phyloP scores from a whole-genome alignment of 2,329 filamentous ascomycete genomes.

The Canariomyces notabilis region DNA sequence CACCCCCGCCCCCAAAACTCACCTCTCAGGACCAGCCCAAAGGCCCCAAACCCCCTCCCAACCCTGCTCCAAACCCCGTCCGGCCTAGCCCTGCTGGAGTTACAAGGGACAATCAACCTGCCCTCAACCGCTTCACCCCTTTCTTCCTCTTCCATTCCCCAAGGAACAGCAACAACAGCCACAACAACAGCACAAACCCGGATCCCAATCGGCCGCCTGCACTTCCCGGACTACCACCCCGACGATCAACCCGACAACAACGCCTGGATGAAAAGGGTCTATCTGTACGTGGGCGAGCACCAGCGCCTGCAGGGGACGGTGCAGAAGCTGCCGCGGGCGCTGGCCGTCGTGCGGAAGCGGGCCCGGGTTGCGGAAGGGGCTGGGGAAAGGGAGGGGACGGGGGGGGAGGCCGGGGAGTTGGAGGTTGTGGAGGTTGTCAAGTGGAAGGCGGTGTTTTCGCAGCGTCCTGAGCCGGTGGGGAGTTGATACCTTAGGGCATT shows the following conservation, averaged over 20 bases:
- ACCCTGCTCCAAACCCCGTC: conserved; percentile 81
- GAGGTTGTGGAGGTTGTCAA: conserved; percentile 72
- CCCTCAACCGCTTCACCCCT: too few relatives aligned
- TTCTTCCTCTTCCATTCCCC: too few relatives aligned
- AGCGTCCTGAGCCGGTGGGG: conserved; percentile 70
- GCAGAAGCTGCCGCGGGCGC: conserved; percentile 72
- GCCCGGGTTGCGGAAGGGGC: conserved; percentile 44
- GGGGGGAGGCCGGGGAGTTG: conserved; percentile 37
- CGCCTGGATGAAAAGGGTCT: conserved; percentile 84
- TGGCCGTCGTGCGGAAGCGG: conserved; percentile 70
- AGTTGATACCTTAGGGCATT: conserved; percentile 29
- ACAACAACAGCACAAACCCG: conserved; percentile 6
- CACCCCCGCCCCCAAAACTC: conserved; percentile 31
- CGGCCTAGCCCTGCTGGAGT: conserved; percentile 82
- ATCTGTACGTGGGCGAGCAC: conserved; percentile 82
- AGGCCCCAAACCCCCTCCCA: conserved; percentile 71
- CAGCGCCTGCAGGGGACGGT: conserved; percentile 86
- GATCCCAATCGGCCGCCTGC: conserved; percentile 39
- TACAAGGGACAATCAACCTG: conserved; percentile 87
- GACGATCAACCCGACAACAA: conserved; percentile 43
- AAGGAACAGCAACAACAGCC: conserved; percentile 29
- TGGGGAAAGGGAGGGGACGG: conserved; percentile 26
- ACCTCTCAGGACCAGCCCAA: conserved; percentile 1
- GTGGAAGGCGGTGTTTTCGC: conserved; percentile 80
- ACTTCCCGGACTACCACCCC: conserved; percentile 55